Evolutionary conservation across 106 monocot species (phyloP).

Genomic region (Alisma plantagoaquatica): DNA sequence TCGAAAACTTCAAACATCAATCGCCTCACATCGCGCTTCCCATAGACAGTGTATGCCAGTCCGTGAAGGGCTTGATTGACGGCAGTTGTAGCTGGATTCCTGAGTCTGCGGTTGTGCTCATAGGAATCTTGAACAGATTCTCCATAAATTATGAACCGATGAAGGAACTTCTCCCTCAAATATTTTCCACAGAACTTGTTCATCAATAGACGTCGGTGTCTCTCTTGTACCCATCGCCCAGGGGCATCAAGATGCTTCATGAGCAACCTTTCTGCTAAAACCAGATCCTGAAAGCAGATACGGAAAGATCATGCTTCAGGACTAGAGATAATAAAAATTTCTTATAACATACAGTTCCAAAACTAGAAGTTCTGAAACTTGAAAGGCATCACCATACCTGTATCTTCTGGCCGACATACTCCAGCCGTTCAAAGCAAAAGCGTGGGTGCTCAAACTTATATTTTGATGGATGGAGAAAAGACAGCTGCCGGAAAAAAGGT

Average conservation of each 20-base stretch:
- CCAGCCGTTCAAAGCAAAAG: slow-evolving; percentile 88
- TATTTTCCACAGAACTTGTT: slow-evolving; percentile 95
- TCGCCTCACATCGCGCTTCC: slow-evolving; percentile 86
- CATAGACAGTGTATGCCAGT: slow-evolving; percentile 74
- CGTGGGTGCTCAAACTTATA: slow-evolving; percentile 97
- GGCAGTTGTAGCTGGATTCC: slow-evolving; percentile 71
- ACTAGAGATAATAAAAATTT: no score
- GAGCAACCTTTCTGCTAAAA: slow-evolving; percentile 89
- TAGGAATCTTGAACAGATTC: slow-evolving; percentile 70
- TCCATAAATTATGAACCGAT: slow-evolving; percentile 61
- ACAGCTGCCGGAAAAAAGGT: no score
- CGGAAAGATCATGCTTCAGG: no score
- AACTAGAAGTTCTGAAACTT: no score
- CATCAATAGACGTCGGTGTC: slow-evolving; percentile 68
- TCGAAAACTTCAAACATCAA: slow-evolving; percentile 98
- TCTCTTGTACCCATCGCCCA: slow-evolving; percentile 83
- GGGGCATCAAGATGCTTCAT: slow-evolving; percentile 99
- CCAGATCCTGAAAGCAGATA: slow-evolving; percentile 71
- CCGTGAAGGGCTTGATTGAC: slow-evolving; percentile 95
- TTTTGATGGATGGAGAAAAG: slow-evolving; percentile 86
- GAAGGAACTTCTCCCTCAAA: slow-evolving; percentile 80
- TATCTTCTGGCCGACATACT: slow-evolving; percentile 97
- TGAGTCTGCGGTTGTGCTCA: slow-evolving; percentile 83
- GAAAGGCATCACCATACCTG: no score
- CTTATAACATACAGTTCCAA: no score